Conservation (phyloP, 208 protist species). For the Crithidia mellificae region DNA sequence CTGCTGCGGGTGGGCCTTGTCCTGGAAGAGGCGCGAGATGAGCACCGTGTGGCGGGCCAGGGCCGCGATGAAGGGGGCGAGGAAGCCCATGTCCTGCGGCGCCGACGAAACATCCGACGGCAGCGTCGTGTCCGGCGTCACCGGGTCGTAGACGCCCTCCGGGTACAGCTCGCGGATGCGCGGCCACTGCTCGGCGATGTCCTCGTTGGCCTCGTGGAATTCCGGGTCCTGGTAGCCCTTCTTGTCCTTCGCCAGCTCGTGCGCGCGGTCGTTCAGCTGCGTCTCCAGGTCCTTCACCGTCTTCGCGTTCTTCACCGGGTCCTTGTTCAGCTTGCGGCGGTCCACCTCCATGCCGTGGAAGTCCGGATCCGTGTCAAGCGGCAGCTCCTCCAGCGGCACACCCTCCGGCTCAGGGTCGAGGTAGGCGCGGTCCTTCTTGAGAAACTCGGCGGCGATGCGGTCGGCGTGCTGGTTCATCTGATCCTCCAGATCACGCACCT, state of each 20-base stretch:
- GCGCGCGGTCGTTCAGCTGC: conserved; percentile 45
- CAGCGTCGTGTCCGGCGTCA: conserved; percentile 56
- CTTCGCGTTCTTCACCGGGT: conserved; percentile 44
- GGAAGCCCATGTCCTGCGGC: conserved; percentile 53
- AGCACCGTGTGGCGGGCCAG: conserved; percentile 62
- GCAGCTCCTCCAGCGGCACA: conserved; percentile 58
- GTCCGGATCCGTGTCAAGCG: conserved; percentile 48
- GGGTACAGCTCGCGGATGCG: conserved; percentile 80
- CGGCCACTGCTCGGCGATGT: conserved; percentile 73
- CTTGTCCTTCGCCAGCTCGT: conserved; percentile 58
- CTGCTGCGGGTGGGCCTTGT: conserved; percentile 62
- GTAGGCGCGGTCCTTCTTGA: conserved; percentile 62
- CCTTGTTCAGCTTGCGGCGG: conserved; percentile 72
- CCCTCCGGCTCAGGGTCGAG: conserved; percentile 74
- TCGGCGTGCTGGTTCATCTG: conserved; percentile 51
- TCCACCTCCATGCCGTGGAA: conserved; percentile 70
- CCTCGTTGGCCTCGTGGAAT: conserved; percentile 73
- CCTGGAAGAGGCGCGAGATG: conserved; percentile 70
- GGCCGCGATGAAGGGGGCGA: conserved; percentile 80
- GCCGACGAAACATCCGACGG: conserved; percentile 63
- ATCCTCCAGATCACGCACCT: conserved; percentile 38
- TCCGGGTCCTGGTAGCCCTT: conserved; percentile 78
- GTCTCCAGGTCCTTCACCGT: conserved; percentile 56
- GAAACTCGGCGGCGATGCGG: conserved; percentile 51
- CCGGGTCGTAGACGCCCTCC: conserved; percentile 59